These are phyloP conservation scores for Anethum foeniculum DNA, from an alignment of 140 eudicot genomes.

Conservation along the genomic window DNA sequence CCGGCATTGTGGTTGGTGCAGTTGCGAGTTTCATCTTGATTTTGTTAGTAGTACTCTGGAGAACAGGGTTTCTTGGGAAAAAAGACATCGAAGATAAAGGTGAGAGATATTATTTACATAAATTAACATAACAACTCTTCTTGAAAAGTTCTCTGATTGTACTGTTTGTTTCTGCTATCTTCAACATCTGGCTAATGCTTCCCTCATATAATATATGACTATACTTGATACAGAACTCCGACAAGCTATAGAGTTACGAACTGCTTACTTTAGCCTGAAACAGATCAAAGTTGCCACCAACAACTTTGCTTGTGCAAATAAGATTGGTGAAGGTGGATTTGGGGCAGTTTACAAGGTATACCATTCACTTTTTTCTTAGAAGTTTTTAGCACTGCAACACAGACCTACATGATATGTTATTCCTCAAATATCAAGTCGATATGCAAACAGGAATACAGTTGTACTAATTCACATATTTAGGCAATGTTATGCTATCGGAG, in stretches of 20 bases:
- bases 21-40: constrained; percentile 26
- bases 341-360: constrained; percentile 84
- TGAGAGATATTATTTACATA: constrained; percentile 11
- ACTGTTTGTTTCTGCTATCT: not conserved
- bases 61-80: constrained; percentile 41
- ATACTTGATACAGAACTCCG: constrained; percentile 52
- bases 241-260: constrained; percentile 59
- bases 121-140: not conserved
- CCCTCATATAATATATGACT: not conserved
- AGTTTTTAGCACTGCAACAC: not conserved
- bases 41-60: constrained; percentile 35
- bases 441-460: not conserved
- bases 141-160: not conserved
- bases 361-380: not conserved
- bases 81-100: constrained; percentile 52
- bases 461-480: not conserved
- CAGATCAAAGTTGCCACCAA: constrained; percentile 71
- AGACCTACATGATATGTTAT: not conserved
- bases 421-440: not conserved
- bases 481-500: not conserved
- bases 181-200: not conserved
- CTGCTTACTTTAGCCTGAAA: constrained; percentile 57
- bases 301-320: constrained; percentile 60
- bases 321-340: constrained; percentile 98
- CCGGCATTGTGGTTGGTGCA: constrained; percentile 55